Percentiles rank a stretch among this genome's conserved stretches.
phyloP scores from a whole-genome alignment of 1,284 basidiomycete species.

The Pseudozyma sp. region DNA sequence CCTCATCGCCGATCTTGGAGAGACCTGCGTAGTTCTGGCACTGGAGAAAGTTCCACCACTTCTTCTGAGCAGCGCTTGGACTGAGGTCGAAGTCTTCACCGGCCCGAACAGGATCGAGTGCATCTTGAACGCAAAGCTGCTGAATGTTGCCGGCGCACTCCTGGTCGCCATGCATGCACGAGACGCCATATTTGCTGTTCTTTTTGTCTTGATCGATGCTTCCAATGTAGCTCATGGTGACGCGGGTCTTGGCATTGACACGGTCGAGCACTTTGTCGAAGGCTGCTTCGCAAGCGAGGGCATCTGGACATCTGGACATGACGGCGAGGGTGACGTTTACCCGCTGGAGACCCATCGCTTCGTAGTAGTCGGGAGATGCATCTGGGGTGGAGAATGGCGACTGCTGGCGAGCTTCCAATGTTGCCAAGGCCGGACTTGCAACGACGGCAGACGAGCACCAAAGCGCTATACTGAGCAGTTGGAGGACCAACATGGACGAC shows the following conservation, averaged over 20 bases:
- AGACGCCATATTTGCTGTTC: slow-evolving; percentile 32
- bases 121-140: slow-evolving; percentile 56
- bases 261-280: slow-evolving; percentile 55
- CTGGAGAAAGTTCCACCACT: slow-evolving; percentile 57
- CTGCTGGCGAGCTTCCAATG: slow-evolving; percentile 26
- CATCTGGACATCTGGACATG: slow-evolving; percentile 59
- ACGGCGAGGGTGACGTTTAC: slow-evolving; percentile 54
- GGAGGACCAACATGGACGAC: neutral
- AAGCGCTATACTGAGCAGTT: slow-evolving; percentile 6
- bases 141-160: slow-evolving; percentile 60
- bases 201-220: slow-evolving; percentile 19
- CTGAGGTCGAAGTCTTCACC: slow-evolving; percentile 56
- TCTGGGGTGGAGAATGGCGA: slow-evolving; percentile 15
- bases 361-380: slow-evolving; percentile 5
- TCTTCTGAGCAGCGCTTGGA: slow-evolving; percentile 52
- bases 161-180: slow-evolving; percentile 53
- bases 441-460: neutral
- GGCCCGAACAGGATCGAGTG: slow-evolving; percentile 49
- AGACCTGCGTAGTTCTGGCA: slow-evolving; percentile 53
- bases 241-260: slow-evolving; percentile 48
- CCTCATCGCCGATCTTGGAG: slow-evolving; percentile 51
- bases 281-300: slow-evolving; percentile 50
- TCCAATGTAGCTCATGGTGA: slow-evolving; percentile 54
- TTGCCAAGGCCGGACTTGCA: slow-evolving; percentile 11
- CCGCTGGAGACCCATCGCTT: slow-evolving; percentile 25